Percentiles rank a stretch among this genome's conserved stretches.
These are phyloP conservation scores for Colletotrichum kahawae DNA, from an alignment of 2,329 filamentous ascomycete genomes.

Conservation along the genomic window DNA sequence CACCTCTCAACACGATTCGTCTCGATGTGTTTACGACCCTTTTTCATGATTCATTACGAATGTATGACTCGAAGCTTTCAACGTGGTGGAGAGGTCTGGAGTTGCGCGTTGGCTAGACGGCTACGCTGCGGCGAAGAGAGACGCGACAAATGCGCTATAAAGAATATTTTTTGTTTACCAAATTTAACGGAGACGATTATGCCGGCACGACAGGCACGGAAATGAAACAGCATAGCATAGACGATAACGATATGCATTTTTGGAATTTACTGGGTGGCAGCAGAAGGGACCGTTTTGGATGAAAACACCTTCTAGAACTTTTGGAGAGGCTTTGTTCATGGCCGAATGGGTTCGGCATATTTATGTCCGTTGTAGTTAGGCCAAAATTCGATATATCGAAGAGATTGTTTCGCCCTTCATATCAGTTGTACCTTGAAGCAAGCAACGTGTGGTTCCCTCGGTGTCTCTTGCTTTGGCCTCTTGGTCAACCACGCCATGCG, in stretches of 20 bases:
- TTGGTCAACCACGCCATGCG: not conserved
- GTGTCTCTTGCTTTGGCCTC: not conserved
- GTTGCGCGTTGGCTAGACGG: conserved; percentile 11
- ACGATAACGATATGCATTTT: conserved; percentile 19
- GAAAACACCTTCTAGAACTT: not conserved
- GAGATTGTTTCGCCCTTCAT: conserved; percentile 7
- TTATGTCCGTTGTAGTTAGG: conserved; percentile 14
- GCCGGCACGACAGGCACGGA: conserved; percentile 23
- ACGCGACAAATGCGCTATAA: conserved; percentile 11
- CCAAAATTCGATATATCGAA: conserved; percentile 9
- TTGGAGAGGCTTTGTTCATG: conserved; percentile 6
- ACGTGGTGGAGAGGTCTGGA: conserved; percentile 11
- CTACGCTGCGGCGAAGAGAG: conserved; percentile 15
- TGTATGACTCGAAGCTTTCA: conserved; percentile 23
- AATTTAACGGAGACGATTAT: conserved; percentile 17
- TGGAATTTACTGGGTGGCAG: not conserved
- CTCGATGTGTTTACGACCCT: conserved; percentile 25
- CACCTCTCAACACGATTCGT: conserved; percentile 22
- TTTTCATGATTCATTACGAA: conserved; percentile 26
- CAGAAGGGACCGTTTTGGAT: not conserved
- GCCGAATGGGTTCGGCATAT: not conserved
- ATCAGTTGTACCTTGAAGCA: not conserved
- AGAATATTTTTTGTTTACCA: conserved; percentile 1
- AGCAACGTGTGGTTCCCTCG: not conserved
- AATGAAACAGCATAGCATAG: conserved; percentile 24